Percentiles rank a stretch among this genome's conserved stretches.
Evolutionary conservation across 2,329 filamentous ascomycete genomes (phyloP).

Genomic region (Curvularia spicifera): DNA sequence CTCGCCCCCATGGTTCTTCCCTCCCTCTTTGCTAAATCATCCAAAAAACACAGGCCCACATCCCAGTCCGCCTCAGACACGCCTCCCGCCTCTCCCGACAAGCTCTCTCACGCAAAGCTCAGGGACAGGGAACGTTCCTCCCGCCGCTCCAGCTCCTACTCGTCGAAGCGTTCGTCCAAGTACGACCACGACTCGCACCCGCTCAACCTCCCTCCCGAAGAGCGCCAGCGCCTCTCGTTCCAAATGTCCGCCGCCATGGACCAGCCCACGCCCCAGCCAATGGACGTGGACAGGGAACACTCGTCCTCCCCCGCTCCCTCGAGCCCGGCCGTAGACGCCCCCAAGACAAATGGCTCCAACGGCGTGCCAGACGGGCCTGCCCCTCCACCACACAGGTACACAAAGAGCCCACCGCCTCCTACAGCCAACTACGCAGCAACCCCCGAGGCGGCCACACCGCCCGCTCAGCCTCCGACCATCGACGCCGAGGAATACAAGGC

Average conservation of each 20-base stretch:
- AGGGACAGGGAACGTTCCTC: conserved; percentile 41
- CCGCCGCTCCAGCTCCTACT: conserved; percentile 42
- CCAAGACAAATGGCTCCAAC: conserved; percentile 57
- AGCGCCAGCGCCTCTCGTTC: conserved; percentile 77
- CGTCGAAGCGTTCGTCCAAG: conserved; percentile 48
- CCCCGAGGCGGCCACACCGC: conserved; percentile 48
- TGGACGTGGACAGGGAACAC: conserved; percentile 77
- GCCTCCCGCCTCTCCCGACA: conserved; percentile 49
- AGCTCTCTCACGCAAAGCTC: conserved; percentile 43
- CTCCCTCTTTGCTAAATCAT: conserved; percentile 47
- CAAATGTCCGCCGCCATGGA: conserved; percentile 67
- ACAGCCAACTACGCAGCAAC: conserved; percentile 48
- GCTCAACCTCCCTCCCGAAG: conserved; percentile 87
- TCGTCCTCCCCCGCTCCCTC: conserved; percentile 63
- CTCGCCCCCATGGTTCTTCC: conserved; percentile 48
- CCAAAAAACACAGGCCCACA: conserved; percentile 44
- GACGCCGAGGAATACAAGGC: conserved; percentile 93
- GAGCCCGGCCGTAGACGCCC: conserved; percentile 53
- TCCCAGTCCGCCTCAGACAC: conserved; percentile 35
- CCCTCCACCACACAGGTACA: conserved; percentile 72
- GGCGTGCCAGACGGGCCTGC: conserved; percentile 62
- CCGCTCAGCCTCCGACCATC: conserved; percentile 59
- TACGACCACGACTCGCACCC: conserved; percentile 78
- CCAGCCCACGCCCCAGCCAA: conserved; percentile 63
- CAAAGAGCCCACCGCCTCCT: conserved; percentile 57